Conservation (phyloP, 2,329 filamentous ascomycete species). For the Cercospora janseana region DNA sequence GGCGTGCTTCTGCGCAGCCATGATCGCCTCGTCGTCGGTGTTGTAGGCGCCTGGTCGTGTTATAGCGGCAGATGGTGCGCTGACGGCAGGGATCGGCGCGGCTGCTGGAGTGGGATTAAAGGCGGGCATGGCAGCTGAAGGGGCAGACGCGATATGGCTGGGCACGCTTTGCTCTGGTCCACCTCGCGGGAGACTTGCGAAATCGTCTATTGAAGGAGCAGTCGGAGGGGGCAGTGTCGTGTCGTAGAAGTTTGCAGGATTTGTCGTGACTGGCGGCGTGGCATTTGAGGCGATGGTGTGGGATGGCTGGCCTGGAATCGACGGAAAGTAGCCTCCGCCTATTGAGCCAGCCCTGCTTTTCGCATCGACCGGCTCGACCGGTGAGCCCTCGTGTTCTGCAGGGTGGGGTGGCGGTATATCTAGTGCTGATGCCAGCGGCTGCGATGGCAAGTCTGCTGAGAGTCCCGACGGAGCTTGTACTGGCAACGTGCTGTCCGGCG, state of each 20-base stretch:
- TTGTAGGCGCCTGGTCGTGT: conserved; percentile 46
- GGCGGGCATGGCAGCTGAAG: conserved; percentile 12
- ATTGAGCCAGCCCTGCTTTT: conserved; percentile 47
- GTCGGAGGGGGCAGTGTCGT: conserved; percentile 17
- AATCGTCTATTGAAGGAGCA: conserved; percentile 12
- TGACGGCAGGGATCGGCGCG: conserved; percentile 17
- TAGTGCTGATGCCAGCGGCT: conserved; percentile 44
- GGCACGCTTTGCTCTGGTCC: conserved; percentile 16
- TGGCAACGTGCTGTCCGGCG: conserved; percentile 56
- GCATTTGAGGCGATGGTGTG: conserved; percentile 3
- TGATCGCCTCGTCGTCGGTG: conserved; percentile 68
- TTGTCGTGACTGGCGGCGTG: conserved; percentile 4
- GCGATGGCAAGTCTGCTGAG: conserved; percentile 37
- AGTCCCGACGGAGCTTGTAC: conserved; percentile 32
- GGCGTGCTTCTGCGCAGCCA: conserved; percentile 87
- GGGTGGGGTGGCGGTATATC: conserved; percentile 4
- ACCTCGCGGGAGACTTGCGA: conserved; percentile 15
- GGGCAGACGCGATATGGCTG: conserved; percentile 16
- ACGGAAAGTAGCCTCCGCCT: conserved; percentile 60
- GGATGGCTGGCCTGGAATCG: conserved; percentile 46
- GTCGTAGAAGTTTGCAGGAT: conserved; percentile 28
- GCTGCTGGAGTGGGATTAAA: conserved; percentile 24
- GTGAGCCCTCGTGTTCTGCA: conserved; percentile 49
- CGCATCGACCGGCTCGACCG: conserved; percentile 46
- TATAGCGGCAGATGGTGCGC: not conserved